These are phyloP conservation scores for Fraxinus platypoda DNA, from an alignment of 305 asterid species.

Conservation along the genomic window DNA sequence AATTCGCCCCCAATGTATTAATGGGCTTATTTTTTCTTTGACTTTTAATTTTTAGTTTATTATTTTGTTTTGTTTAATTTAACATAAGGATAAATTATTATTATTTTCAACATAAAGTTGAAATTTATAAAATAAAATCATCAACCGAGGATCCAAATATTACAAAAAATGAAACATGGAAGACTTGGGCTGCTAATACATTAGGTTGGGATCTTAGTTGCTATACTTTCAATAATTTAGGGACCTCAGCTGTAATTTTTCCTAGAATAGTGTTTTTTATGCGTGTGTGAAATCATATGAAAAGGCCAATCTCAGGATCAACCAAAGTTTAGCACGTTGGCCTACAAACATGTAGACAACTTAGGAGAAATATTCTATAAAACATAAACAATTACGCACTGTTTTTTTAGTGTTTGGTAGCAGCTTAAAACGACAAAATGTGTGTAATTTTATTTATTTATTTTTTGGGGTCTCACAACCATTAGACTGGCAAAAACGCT, in stretches of 20 bases:
- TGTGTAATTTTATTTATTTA: not conserved
- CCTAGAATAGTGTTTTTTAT: not conserved
- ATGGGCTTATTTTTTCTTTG: not conserved
- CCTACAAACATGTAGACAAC: constrained; percentile 42
- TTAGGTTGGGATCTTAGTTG: not conserved
- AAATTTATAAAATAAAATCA: not conserved
- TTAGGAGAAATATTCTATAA: constrained; percentile 20
- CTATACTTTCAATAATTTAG: not conserved
- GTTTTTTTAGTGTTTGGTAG: constrained; percentile 34
- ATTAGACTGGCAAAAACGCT: constrained; percentile 12
- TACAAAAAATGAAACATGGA: not conserved
- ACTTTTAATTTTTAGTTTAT: not conserved
- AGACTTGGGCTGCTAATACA: not conserved
- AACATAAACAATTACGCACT: constrained; percentile 25
- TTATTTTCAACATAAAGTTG: no score
- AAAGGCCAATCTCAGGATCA: constrained; percentile 23
- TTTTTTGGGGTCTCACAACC: constrained; percentile 21
- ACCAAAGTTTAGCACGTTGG: constrained; percentile 34
- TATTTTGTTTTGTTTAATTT: no score
- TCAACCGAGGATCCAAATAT: not conserved
- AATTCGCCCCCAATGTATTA: not conserved
- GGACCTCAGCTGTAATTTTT: not conserved
- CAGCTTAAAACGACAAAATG: constrained; percentile 29
- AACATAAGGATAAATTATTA: no score
- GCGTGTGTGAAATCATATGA: constrained; percentile 1